Base-by-base conservation (phyloP, 2,329 filamentous ascomycete genomes). In the Ophiostoma pallidulum region DNA sequence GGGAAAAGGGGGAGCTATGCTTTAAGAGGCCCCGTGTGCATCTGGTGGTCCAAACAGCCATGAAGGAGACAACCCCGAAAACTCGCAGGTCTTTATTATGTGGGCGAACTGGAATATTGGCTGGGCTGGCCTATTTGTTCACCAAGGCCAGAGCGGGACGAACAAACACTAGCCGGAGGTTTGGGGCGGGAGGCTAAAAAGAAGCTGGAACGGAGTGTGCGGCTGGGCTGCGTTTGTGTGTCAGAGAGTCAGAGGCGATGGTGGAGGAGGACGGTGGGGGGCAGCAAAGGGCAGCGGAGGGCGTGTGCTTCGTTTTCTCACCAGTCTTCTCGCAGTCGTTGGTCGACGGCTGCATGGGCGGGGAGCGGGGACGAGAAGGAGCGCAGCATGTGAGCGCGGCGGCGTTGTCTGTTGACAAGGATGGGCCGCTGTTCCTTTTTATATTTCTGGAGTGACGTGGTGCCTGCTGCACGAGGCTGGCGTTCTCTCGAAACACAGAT, bases 21-120 rank as follows among this genome's bases (percentile, higher is more conserved):
- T 32, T 14, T 29, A 38, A 24, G 22, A n/a, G n/a, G n/a, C n/a
- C n/a, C 42, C 43, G 37, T 36, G 37, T 39, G 8, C 20, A 20
- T n/a, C n/a, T n/a, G n/a, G n/a, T n/a, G n/a, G 33, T 26, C 39
- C 39, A 50, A 46, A 50, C 48, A 50, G 43, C 38, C 44, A 37
- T 42, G 43, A 46, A 38, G 20, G 31, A 36, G 24, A 14, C 24
- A 36, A n/a, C n/a, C n/a, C n/a, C n/a, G n/a, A n/a, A n/a, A n/a
- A n/a, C n/a, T n/a, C n/a, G n/a, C n/a, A n/a, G n/a, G n/a, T n/a
- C n/a, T n/a, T n/a, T n/a, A n/a, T n/a, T n/a, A n/a, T n/a, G n/a
- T n/a, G n/a, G n/a, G n/a, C n/a, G 9, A 36, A n/a, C 24, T 36
- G 20, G 32, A 46, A 40, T 40, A 47, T 32, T 32, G 35, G 36